Base-by-base conservation (phyloP, 768 basidiomycete species). In the Strobilomyces dryophilus region DNA sequence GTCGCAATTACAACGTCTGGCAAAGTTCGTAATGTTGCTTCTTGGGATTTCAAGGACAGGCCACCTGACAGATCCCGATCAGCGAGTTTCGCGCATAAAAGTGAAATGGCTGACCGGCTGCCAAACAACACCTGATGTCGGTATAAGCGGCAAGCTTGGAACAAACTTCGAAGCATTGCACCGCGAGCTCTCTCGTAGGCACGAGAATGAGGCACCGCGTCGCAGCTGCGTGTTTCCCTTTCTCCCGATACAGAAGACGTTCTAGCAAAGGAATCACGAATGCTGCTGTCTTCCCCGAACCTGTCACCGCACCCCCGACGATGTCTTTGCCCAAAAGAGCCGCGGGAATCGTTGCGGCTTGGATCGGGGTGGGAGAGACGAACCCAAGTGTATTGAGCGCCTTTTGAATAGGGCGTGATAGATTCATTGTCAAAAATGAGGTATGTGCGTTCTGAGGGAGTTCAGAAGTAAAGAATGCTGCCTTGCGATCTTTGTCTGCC, bases 231-330 rank as follows among this genome's bases (percentile, higher is more conserved):
- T 85, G 88, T 66, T 85, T 90, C 17, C 91, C 88, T 59, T 89
- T 86, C 58, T 98, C 94, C 51, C 97, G 81, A 65, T 95, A 98
- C 49, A 95, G 71, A 29, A 99, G 76, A 52, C 97, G 87, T 69
- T 99, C 97, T 46, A 95, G 70, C 73, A 95, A 88, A 37, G 97
- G 97, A 54, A 98, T 85, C 64, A 89, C 87, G 73, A 98, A 99
- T 2, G 97, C 97, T 10, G 93, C 95, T 1, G 97, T 99, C 76
- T 99, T 99, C 54, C 97, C 97, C 5, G 94, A 97, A 55, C 97
- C 97, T 17, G 97, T 99, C 17, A 95, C 91, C 18, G 97, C 95
- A 53, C 83, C 87, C 31, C 95, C 97, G 49, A 99, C 94, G 35
- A 99, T 81, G 67, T 99, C 97, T 66, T 97, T 94, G 47, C 97